Base-by-base conservation (phyloP, 768 basidiomycete genomes). In the Neoboletus subvelutipes region DNA sequence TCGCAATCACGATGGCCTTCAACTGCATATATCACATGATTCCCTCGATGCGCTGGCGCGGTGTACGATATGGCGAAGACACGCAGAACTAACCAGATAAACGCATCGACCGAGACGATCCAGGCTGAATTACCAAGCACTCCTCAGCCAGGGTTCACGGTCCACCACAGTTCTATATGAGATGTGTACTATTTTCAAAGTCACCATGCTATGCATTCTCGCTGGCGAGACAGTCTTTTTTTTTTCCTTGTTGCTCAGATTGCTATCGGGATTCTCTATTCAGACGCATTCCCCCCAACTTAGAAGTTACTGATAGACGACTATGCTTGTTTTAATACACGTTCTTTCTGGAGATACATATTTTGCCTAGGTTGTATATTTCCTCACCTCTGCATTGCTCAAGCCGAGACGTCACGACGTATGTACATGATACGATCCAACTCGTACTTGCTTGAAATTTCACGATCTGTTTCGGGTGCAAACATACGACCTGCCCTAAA, bases 61-160 rank as follows among this genome's bases (percentile, higher is more conserved):
- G 22, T 70, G 67, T 70, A 70, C 52, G 42, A 71, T 59, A 69
- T 29, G 46, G 46, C 20, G 46, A 57, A 39, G 45, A 46, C 43
- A 47, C n/a, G 18, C 43, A 48, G 9, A 39, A 52, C 39, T 9
- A 8, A 49, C n/a, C 40, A 13, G n/a, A 49, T 47, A 24, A n/a
- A 42, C 10, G 0, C 62, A 22, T 24, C 33, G 28, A 49, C 31
- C 18, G n/a, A n/a, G 33, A 54, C 18, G 29, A 34, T 37, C 51
- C 2, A 26, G 43, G 45, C 20, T 28, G 36, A 4, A 40, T 41
- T 22, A 17, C 15, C 41, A 17, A 43, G 24, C 39, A 41, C 20
- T 18, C 20, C 29, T 43, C 20, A 12, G 28, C 41, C 53, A 13
- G 26, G 33, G 43, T 56, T 34, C 28, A 13, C 20, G 10, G 8